Evolutionary conservation across 2,329 filamentous ascomycete species (phyloP).

Genomic region (Penicillium sp.): DNA sequence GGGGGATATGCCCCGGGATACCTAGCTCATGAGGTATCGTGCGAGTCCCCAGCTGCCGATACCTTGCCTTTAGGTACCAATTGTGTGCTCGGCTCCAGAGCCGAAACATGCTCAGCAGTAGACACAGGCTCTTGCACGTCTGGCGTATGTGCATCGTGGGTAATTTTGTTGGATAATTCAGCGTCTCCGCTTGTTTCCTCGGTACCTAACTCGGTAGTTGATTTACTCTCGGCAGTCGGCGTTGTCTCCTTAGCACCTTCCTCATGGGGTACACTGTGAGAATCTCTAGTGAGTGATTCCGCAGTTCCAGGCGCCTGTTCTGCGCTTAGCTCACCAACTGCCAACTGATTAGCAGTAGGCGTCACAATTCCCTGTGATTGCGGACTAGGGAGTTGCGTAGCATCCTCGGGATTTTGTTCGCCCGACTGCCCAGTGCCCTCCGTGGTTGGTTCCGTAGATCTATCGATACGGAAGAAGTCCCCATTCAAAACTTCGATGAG

Average conservation of each 20-base stretch:
- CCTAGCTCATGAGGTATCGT: background rate
- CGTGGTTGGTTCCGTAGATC: background rate
- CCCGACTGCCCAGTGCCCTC: background rate
- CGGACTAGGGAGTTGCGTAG: background rate
- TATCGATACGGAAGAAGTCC: background rate
- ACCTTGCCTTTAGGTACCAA: background rate
- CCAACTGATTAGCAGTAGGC: background rate
- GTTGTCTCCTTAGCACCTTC: background rate
- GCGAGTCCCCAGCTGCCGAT: background rate
- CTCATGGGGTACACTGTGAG: background rate
- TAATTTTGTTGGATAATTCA: background rate
- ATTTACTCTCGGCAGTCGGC: no score
- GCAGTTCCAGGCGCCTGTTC: background rate
- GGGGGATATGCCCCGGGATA: background rate
- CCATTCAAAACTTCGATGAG: constrained; percentile 76
- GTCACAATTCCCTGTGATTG: background rate
- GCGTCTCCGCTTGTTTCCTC: background rate
- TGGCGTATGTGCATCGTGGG: background rate
- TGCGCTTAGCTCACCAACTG: background rate
- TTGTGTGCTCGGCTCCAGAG: background rate
- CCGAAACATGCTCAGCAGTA: background rate
- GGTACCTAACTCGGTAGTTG: background rate
- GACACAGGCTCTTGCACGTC: background rate
- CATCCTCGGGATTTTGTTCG: background rate
- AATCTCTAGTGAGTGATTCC: background rate